Percentiles rank a stretch among this genome's conserved stretches.
phyloP scores from a whole-genome alignment of 192 early-diverging fungal species.

The Coemansia sp. region DNA sequence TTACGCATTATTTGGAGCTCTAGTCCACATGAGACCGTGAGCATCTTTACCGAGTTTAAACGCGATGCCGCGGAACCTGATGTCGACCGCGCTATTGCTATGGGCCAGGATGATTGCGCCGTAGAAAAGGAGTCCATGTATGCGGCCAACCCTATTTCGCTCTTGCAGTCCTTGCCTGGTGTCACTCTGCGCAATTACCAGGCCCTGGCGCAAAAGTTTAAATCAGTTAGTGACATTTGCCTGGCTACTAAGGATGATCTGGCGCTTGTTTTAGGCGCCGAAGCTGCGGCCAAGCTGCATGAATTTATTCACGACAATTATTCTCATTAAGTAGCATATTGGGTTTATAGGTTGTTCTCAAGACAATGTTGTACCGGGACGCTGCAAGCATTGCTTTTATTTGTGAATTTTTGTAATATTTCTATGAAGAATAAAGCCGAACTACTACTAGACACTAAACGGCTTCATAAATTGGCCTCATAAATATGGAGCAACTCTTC shows the following conservation, averaged over 20 bases:
- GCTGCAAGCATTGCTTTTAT: no score
- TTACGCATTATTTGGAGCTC: conserved; percentile 84
- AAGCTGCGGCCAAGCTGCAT: conserved; percentile 58
- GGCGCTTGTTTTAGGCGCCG: conserved; percentile 58
- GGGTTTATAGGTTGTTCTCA: no score
- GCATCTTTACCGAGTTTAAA: conserved; percentile 91
- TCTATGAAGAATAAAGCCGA: no score
- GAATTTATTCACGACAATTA: conserved; percentile 58
- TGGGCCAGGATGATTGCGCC: conserved; percentile 62
- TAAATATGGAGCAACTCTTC: no score
- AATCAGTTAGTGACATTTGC: conserved; percentile 64
- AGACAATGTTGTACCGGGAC: no score
- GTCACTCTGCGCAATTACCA: conserved; percentile 80
- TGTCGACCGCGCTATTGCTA: conserved; percentile 59
- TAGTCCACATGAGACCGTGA: conserved; percentile 79
- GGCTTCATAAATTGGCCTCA: no score
- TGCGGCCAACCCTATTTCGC: conserved; percentile 68
- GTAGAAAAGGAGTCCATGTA: conserved; percentile 66
- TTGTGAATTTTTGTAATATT: no score
- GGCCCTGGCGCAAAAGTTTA: conserved; percentile 63
- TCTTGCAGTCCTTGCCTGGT: conserved; percentile 83
- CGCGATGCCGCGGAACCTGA: conserved; percentile 72
- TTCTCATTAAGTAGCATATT: background rate
- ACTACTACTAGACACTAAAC: no score
- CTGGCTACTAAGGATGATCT: conserved; percentile 52